Evolutionary conservation across 768 basidiomycete species (phyloP).

Genomic region (Hypsizygus marmoreus): DNA sequence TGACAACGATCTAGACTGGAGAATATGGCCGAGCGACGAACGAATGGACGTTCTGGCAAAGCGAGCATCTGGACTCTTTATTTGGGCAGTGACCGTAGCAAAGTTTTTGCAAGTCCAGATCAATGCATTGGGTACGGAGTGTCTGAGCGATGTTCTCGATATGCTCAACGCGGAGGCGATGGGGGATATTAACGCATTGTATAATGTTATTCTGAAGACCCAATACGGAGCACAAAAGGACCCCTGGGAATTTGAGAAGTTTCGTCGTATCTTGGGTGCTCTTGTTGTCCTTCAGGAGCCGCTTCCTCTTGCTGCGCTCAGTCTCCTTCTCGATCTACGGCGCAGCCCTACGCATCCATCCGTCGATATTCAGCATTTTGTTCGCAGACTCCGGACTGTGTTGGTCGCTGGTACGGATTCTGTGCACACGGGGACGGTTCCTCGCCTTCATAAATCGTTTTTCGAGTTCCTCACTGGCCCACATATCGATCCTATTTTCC

Average conservation of each 20-base stretch:
- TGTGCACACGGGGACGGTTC: slow-evolving; percentile 12
- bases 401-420: slow-evolving; percentile 14
- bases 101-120: slow-evolving; percentile 10
- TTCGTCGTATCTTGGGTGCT: slow-evolving; percentile 16
- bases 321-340: slow-evolving; percentile 10
- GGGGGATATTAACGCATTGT: slow-evolving; percentile 14
- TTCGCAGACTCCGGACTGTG: slow-evolving; percentile 19
- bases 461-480: slow-evolving; percentile 17
- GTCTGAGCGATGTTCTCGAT: slow-evolving; percentile 10
- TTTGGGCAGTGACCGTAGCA: slow-evolving; percentile 15
- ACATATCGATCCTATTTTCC: slow-evolving; percentile 1
- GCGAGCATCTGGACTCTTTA: slow-evolving; percentile 14
- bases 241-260: slow-evolving; percentile 16
- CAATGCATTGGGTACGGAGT: slow-evolving; percentile 5
- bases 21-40: slow-evolving; percentile 11
- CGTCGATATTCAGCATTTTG: slow-evolving; percentile 14
- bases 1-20: not conserved
- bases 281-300: slow-evolving; percentile 14
- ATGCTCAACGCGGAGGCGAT: slow-evolving; percentile 9
- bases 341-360: not conserved
- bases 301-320: slow-evolving; percentile 10
- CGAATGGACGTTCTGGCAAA: slow-evolving; percentile 3
- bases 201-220: slow-evolving; percentile 9
- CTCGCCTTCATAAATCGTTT: slow-evolving; percentile 21
- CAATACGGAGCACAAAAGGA: not conserved